Evolutionary conservation across 352 stramenopile genomes (phyloP).

Genomic region (Globisporangium iwayamae): DNA sequence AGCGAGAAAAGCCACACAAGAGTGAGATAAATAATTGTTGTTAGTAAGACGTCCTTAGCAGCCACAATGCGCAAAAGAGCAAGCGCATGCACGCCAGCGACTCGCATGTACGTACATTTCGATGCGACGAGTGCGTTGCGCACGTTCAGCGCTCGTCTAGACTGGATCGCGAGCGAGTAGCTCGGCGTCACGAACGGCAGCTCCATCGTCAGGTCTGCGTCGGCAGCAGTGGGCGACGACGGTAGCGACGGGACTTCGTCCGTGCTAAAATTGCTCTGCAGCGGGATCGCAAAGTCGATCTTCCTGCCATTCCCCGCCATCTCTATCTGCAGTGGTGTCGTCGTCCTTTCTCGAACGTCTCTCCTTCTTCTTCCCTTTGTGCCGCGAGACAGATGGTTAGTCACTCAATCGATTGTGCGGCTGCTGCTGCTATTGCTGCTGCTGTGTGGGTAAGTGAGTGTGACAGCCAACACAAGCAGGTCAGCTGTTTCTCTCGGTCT

Average conservation of each 20-base stretch:
- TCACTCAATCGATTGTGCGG: not conserved
- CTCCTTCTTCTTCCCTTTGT: not conserved
- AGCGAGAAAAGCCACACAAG: not conserved
- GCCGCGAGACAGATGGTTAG: not conserved
- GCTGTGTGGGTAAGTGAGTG: not conserved
- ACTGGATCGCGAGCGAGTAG: slow-evolving; percentile 62
- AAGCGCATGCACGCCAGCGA: not conserved
- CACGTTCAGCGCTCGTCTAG: slow-evolving; percentile 61
- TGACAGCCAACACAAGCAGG: not conserved
- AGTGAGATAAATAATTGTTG: not conserved
- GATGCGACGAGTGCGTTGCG: slow-evolving; percentile 70
- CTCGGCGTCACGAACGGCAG: slow-evolving; percentile 58
- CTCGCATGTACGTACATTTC: slow-evolving; percentile 27
- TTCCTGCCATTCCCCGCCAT: slow-evolving; percentile 16
- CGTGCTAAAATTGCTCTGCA: slow-evolving; percentile 50
- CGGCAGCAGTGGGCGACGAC: slow-evolving; percentile 46
- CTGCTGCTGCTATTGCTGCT: not conserved
- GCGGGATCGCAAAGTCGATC: slow-evolving; percentile 30
- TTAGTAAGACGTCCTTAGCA: not conserved
- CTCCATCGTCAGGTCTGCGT: slow-evolving; percentile 41
- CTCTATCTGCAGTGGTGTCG: not conserved
- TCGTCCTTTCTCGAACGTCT: not conserved
- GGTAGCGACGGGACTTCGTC: slow-evolving; percentile 47
- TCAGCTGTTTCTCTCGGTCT: not conserved
- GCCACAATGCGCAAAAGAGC: not conserved